Conservation (phyloP, 306 rosid genomes). For the Comarum palustre region DNA sequence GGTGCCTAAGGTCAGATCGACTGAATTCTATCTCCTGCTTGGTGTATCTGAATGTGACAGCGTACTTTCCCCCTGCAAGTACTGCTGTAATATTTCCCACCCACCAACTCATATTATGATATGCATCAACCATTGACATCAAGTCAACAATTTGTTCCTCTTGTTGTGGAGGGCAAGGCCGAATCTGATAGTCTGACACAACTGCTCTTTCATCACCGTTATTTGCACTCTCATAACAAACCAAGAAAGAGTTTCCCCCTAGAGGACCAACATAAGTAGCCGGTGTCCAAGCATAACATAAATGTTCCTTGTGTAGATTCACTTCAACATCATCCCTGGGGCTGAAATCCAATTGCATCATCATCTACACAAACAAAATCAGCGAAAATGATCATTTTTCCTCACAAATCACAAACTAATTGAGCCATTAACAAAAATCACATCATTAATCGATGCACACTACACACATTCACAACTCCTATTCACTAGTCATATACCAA, state of each 20-base stretch:
- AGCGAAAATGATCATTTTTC: not conserved
- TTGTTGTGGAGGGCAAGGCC: conserved; percentile 13
- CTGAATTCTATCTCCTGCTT: not conserved
- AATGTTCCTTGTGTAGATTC: not conserved
- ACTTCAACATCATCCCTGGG: conserved; percentile 12
- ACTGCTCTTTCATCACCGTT: not conserved
- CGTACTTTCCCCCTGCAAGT: not conserved
- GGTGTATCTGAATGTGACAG: not conserved
- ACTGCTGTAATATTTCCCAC: conserved; percentile 14
- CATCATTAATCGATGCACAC: not conserved
- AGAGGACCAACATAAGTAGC: conserved; percentile 21
- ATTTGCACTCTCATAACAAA: not conserved
- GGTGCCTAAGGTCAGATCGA: not conserved
- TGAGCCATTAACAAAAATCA: not conserved
- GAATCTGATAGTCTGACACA: conserved; percentile 13
- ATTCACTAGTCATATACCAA: not conserved
- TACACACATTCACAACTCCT: not conserved
- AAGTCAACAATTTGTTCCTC: not conserved
- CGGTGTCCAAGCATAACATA: conserved; percentile 12
- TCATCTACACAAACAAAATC: conserved; percentile 1
- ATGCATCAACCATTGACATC: conserved; percentile 13
- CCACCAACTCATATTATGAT: conserved; percentile 16
- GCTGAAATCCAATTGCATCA: not conserved
- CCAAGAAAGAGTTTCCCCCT: conserved; percentile 9
- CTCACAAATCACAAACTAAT: not conserved